These are phyloP conservation scores for Leptoxyphium fumago DNA, from an alignment of 2,329 filamentous ascomycete species.

Conservation along the genomic window DNA sequence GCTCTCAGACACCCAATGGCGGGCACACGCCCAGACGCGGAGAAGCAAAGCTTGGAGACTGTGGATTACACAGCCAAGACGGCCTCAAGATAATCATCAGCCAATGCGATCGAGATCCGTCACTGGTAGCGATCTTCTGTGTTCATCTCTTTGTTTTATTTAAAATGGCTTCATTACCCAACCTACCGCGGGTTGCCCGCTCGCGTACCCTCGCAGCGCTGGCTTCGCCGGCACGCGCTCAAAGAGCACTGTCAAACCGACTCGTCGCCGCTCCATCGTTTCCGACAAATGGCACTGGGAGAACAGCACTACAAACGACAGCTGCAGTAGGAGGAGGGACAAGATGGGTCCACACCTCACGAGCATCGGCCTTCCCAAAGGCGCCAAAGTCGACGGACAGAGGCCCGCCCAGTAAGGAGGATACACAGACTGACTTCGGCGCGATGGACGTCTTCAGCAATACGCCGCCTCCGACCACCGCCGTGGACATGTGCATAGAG, in stretches of 20 bases:
- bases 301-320: no score
- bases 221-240: not conserved
- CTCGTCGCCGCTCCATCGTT: not conserved
- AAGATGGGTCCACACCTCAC: constrained; percentile 5
- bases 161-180: not conserved
- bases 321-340: not conserved
- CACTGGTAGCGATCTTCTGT: no score
- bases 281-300: no score
- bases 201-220: not conserved
- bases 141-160: no score
- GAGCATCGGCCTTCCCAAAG: constrained; percentile 2
- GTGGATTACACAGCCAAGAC: no score
- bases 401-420: constrained; percentile 45
- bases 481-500: constrained; percentile 65
- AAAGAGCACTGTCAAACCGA: not conserved
- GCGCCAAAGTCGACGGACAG: constrained; percentile 39
- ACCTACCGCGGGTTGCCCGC: not conserved
- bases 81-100: no score
- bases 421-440: constrained; percentile 56
- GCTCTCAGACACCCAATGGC: no score
- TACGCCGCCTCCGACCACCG: constrained; percentile 62
- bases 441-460: constrained; percentile 66
- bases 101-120: no score
- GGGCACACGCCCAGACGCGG: no score
- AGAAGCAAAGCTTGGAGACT: no score